Evolutionary conservation across 306 rosid species (phyloP), one percentile per base, ranked within the genome.

Genomic region (Hylodesmum podocarpum): DNA sequence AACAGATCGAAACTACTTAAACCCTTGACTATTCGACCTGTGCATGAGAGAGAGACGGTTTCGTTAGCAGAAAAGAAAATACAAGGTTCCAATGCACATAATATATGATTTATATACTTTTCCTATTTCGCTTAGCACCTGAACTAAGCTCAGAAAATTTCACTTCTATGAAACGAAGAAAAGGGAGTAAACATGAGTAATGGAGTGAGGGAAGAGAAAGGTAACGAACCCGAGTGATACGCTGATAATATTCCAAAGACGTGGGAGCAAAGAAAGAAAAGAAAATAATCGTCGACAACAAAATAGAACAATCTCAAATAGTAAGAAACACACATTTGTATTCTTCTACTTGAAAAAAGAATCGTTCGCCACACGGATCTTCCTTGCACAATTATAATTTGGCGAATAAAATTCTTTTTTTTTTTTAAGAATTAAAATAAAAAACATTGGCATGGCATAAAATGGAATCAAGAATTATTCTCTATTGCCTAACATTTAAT

Each of bases 31-130:
- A 46, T 8, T 47, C 36, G 8, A 58, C 68, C 80, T 73, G 74
- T 73, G 74, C 65, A 83, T 13, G 41, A 68, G 68, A 78, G 25
- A 83, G 58, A 73, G 8, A 41, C 5, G 4, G 2, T 21, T 55
- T 37, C 34, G 21, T 71, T 33, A 76, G 53, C 64, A 70, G 24
- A 15, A 6, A 62, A 57, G 6, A 18, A 70, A 37, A 5, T 5
- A 24, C 4, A 9, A 68, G 34, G 59, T 49, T 18, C 66, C 14
- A 39, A 16, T n/a, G 70, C 76, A 40, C 21, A 28, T 41, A 65
- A 29, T 19, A 4, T 12, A 28, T 62, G n/a, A n/a, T 28, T 3
- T n/a, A n/a, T n/a, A n/a, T n/a, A n/a, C n/a, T n/a, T n/a, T n/a
- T n/a, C n/a, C n/a, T 81, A 15, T 22, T 21, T 10, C n/a, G 29